These are phyloP conservation scores for Saksenaea vasiformis DNA, from an alignment of 371 early-diverging fungal genomes.

Conservation along the genomic window DNA sequence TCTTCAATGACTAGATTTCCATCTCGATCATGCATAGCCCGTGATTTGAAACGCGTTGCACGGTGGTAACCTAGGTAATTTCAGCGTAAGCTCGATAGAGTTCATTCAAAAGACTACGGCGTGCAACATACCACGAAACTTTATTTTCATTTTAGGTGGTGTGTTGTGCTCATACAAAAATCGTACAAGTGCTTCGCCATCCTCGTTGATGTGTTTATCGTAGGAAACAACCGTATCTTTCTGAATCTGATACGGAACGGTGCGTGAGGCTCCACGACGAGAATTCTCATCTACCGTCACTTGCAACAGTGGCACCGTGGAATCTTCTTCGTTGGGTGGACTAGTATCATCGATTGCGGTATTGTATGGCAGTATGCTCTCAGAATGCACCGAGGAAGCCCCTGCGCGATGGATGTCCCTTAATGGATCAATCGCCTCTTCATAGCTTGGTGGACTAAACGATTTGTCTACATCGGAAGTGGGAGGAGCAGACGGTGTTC, in stretches of 20 bases:
- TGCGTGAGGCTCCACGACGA: neutral
- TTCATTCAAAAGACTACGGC: too few species aligned
- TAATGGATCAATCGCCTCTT: neutral
- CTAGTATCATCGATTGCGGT: neutral
- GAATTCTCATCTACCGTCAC: neutral
- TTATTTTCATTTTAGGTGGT: slow-evolving; percentile 31
- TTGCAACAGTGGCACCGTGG: neutral
- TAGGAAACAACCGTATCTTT: slow-evolving; percentile 19
- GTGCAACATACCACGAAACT: slow-evolving; percentile 37
- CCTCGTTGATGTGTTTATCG: slow-evolving; percentile 44
- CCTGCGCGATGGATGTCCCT: neutral
- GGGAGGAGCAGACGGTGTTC: neutral
- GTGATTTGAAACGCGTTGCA: neutral
- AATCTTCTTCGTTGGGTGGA: neutral
- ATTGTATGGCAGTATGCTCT: neutral
- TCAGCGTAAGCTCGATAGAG: too few species aligned
- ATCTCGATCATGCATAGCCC: slow-evolving; percentile 26
- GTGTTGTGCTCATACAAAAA: slow-evolving; percentile 47
- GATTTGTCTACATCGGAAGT: neutral
- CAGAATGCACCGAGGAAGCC: neutral
- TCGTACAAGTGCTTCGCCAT: slow-evolving; percentile 45
- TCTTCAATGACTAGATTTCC: slow-evolving; percentile 32
- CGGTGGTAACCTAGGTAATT: neutral
- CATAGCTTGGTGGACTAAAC: neutral
- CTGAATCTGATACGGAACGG: neutral